Percentiles rank a stretch among this genome's conserved stretches.
phyloP scores from a whole-genome alignment of 2,329 filamentous ascomycete genomes.

The Colletotrichum aenigma region DNA sequence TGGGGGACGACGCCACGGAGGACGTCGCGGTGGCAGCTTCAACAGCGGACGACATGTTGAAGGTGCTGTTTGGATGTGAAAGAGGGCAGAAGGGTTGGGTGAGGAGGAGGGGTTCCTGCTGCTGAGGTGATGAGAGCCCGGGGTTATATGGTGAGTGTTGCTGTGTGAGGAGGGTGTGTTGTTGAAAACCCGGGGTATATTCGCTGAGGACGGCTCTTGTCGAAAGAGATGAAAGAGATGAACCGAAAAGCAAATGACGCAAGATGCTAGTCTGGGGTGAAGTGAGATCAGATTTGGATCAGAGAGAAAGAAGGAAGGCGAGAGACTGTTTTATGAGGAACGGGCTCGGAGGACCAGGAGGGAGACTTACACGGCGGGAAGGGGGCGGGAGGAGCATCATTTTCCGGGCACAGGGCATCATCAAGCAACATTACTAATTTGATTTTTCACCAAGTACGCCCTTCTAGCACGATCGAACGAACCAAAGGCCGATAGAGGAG shows the following conservation, averaged over 20 bases:
- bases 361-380: slow-evolving; percentile 15
- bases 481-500: slow-evolving; percentile 4
- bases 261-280: slow-evolving; percentile 5
- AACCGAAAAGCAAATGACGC: slow-evolving; percentile 18
- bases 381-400: slow-evolving; percentile 12
- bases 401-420: slow-evolving; percentile 16
- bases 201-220: slow-evolving; percentile 1
- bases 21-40: slow-evolving; percentile 35
- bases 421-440: slow-evolving; percentile 24
- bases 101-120: background rate
- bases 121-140: background rate
- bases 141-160: background rate
- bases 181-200: slow-evolving; percentile 17
- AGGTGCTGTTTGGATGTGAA: slow-evolving; percentile 28
- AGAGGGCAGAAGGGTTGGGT: slow-evolving; percentile 3
- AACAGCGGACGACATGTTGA: slow-evolving; percentile 37
- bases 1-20: slow-evolving; percentile 44
- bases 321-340: slow-evolving; percentile 20
- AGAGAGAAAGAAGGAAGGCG: background rate
- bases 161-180: background rate
- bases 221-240: slow-evolving; percentile 3
- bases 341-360: background rate
- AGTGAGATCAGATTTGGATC: background rate
- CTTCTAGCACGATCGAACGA: slow-evolving; percentile 8
- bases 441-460: background rate